Percentiles rank a stretch among this genome's conserved stretches.
Conservation (phyloP, 495 filamentous ascomycete species). For the Penicillium atrosanguineum region DNA sequence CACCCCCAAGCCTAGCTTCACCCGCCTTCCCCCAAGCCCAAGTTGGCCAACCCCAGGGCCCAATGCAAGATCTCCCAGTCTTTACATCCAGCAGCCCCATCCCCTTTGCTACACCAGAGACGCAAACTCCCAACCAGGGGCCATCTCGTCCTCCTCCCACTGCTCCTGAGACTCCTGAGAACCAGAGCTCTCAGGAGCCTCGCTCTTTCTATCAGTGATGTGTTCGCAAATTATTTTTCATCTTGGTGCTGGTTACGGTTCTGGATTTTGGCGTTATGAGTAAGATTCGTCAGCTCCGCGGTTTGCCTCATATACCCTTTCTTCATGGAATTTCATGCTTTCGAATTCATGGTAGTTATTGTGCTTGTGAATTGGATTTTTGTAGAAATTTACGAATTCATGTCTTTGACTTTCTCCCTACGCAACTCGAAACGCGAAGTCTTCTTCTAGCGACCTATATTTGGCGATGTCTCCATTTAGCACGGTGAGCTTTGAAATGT, state of each 20-base stretch:
- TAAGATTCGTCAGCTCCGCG: not conserved
- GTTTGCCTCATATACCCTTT: slow-evolving; percentile 7
- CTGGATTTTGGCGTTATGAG: not conserved
- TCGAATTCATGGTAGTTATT: not conserved
- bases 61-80: slow-evolving; percentile 46
- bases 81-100: slow-evolving; percentile 53
- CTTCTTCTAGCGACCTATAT: too few relatives aligned
- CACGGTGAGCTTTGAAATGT: too few relatives aligned
- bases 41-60: slow-evolving; percentile 20
- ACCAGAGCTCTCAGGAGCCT: not conserved
- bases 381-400: not conserved
- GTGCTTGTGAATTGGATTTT: not conserved
- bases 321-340: not conserved
- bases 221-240: not conserved
- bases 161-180: not conserved
- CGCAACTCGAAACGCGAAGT: too few relatives aligned
- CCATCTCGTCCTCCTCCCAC: not conserved
- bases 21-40: slow-evolving; percentile 27
- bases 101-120: slow-evolving; percentile 38
- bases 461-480: too few relatives aligned
- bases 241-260: not conserved
- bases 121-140: not conserved
- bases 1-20: slow-evolving; percentile 9
- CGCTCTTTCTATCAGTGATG: not conserved
- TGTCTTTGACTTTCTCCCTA: not conserved